These are phyloP conservation scores for Acanthamoeba sp. DNA, from an alignment of 208 protist genomes.

Conservation along the genomic window DNA sequence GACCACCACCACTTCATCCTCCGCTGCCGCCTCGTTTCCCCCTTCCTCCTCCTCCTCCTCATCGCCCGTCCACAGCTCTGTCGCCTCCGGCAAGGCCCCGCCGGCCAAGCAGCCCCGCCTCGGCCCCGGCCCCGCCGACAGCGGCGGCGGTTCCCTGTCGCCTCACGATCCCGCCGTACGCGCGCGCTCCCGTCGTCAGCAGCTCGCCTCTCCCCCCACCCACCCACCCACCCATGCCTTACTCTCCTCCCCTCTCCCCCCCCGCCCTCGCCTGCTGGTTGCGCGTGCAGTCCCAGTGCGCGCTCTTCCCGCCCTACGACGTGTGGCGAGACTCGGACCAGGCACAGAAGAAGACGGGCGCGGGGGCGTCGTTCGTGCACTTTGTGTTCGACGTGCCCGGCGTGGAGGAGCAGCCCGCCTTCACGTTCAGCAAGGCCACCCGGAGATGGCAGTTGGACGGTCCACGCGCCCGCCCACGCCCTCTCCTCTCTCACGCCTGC, in stretches of 20 bases:
- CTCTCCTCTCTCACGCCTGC: no score
- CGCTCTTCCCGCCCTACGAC: not conserved
- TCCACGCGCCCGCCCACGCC: not conserved
- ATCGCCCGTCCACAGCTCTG: not conserved
- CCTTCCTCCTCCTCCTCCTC: not conserved
- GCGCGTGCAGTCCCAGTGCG: no score
- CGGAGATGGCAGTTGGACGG: not conserved
- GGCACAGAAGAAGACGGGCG: not conserved
- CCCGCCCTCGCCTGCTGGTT: no score
- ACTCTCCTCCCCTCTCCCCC: no score
- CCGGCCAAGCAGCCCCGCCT: not conserved
- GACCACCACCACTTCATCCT: not conserved
- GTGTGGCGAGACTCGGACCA: not conserved
- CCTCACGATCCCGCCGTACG: not conserved
- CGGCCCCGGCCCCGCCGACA: not conserved
- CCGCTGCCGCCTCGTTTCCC: not conserved
- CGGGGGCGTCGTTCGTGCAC: not conserved
- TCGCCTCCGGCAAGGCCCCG: not conserved
- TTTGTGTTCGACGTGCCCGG: slow-evolving; percentile 10
- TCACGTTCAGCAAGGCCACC: slow-evolving; percentile 33
- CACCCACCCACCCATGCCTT: not conserved
- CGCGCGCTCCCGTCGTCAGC: not conserved
- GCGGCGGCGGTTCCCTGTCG: not conserved
- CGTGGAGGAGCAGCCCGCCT: slow-evolving; percentile 29
- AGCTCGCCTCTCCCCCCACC: not conserved